Evolutionary conservation across 2,329 filamentous ascomycete species (phyloP).

Genomic region (Colletotrichum liriopes): DNA sequence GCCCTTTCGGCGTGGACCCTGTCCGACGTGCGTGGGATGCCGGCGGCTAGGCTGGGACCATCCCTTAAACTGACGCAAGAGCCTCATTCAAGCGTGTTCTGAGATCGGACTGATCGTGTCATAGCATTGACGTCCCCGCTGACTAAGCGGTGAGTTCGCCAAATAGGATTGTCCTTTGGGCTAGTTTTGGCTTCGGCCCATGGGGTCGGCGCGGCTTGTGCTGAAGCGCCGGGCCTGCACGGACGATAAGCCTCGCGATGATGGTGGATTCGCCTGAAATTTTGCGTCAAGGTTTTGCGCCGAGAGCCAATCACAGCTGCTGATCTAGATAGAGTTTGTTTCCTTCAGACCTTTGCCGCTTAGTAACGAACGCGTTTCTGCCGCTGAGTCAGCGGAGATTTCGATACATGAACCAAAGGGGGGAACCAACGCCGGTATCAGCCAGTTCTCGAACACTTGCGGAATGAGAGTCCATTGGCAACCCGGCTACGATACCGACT

Average conservation of each 20-base stretch:
- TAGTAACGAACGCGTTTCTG: accelerated
- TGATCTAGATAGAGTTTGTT: neutral
- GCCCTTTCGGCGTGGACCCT: slow-evolving; percentile 24
- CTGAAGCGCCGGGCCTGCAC: slow-evolving; percentile 20
- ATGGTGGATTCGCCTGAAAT: slow-evolving; percentile 12
- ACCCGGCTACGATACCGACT: slow-evolving; percentile 1
- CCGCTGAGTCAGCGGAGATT: slow-evolving; percentile 40
- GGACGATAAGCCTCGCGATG: neutral
- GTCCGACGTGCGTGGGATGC: slow-evolving; percentile 25
- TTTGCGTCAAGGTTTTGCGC: slow-evolving; percentile 8
- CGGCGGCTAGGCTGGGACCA: slow-evolving; percentile 9
- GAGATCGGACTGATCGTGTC: slow-evolving; percentile 7
- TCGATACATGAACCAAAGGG: slow-evolving; percentile 32
- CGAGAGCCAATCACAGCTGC: slow-evolving; percentile 1
- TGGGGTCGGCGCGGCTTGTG: slow-evolving; percentile 25
- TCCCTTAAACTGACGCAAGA: slow-evolving; percentile 10
- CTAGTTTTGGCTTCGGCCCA: neutral
- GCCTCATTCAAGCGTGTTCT: neutral
- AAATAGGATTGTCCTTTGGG: neutral
- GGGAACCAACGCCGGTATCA: slow-evolving; percentile 18
- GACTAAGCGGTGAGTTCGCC: slow-evolving; percentile 18
- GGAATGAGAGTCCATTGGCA: slow-evolving; percentile 5
- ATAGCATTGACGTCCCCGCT: neutral
- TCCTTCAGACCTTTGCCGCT: neutral
- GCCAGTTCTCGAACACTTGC: slow-evolving; percentile 12